Evolutionary conservation across 768 basidiomycete genomes (phyloP).

Genomic region (Rhizopogon vesiculosus): DNA sequence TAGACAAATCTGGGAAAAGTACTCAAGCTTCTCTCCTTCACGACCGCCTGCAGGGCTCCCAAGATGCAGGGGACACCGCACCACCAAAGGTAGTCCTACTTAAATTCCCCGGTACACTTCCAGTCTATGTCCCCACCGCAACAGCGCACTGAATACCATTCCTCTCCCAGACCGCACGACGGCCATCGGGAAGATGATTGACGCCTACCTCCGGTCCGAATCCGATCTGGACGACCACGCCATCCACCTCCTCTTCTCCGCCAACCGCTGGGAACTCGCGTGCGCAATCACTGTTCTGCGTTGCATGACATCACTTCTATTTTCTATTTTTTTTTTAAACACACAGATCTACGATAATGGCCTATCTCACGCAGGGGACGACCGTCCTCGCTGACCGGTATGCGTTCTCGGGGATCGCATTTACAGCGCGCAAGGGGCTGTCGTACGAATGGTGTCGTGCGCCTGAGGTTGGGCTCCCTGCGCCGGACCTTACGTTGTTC

Average conservation of each 20-base stretch:
- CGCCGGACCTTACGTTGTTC: slow-evolving; percentile 86
- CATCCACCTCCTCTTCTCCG: slow-evolving; percentile 92
- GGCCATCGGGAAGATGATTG: slow-evolving; percentile 87
- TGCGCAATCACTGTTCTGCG: slow-evolving; percentile 29
- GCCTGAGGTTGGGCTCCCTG: slow-evolving; percentile 84
- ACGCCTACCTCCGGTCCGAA: slow-evolving; percentile 80
- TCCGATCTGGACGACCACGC: slow-evolving; percentile 88
- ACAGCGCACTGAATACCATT: neutral
- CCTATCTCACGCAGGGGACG: slow-evolving; percentile 55
- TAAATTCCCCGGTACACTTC: slow-evolving; percentile 81
- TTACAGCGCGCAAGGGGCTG: slow-evolving; percentile 67
- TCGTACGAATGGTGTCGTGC: slow-evolving; percentile 79
- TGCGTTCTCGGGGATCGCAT: slow-evolving; percentile 94
- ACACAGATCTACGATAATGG: slow-evolving; percentile 55
- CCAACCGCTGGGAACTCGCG: slow-evolving; percentile 96
- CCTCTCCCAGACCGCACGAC: slow-evolving; percentile 75
- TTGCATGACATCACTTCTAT: neutral
- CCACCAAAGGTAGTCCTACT: slow-evolving; percentile 43
- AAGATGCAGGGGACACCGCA: neutral
- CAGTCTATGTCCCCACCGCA: neutral
- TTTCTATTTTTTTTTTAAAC: neutral
- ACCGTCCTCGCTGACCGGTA: slow-evolving; percentile 89
- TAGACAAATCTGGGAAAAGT: slow-evolving; percentile 94
- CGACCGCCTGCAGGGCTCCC: slow-evolving; percentile 40
- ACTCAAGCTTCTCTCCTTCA: slow-evolving; percentile 74